Evolutionary conservation across 2,329 filamentous ascomycete species (phyloP), one percentile per base, ranked within the genome.

Genomic region (Fonsecaea pedrosoi): DNA sequence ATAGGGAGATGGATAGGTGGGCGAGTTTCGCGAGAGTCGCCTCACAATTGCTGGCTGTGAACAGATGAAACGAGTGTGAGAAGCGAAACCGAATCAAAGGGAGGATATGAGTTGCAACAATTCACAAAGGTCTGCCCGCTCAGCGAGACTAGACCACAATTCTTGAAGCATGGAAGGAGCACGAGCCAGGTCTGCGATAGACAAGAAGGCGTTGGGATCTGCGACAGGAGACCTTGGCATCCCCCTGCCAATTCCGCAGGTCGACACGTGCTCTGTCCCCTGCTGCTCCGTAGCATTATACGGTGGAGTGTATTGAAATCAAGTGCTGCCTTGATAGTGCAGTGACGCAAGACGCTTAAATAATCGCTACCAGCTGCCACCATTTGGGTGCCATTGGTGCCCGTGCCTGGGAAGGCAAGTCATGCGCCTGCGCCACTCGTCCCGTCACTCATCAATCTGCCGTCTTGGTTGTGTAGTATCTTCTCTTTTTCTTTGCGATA

Each of bases 401-500:
- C 9, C 18, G 12, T 13, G 50, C 54, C n/a, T 30, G 12, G 54
- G 30, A 55, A 55, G 18, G 30, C 54, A 55, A 55, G 54, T 55
- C 54, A 55, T 55, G 54, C 34, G 59, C 59, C 59, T 54, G 48
- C 45, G 59, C 59, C 59, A 61, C 59, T 45, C 59, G 45, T 61
- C 2, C 38, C 56, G 21, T 59, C 40, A 37, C 34, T 32, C 15
- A 12, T 48, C 57, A 13, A 60, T 54, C 50, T 60, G 18, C 53
- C 37, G 25, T 60, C 30, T 40, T 18, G 21, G 8, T 50, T 60
- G 57, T n/a, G 32, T 32, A 8, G 30, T 15, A 13, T 32, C 48
- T 21, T 15, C 13, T 62, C 45, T 54, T 54, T 45, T 38, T 62
- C 59, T 35, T 40, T 53, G 63, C 63, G 63, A 65, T 65, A 65